Conservation (phyloP, 331 rosid genomes). For the Malus hybrid region DNA sequence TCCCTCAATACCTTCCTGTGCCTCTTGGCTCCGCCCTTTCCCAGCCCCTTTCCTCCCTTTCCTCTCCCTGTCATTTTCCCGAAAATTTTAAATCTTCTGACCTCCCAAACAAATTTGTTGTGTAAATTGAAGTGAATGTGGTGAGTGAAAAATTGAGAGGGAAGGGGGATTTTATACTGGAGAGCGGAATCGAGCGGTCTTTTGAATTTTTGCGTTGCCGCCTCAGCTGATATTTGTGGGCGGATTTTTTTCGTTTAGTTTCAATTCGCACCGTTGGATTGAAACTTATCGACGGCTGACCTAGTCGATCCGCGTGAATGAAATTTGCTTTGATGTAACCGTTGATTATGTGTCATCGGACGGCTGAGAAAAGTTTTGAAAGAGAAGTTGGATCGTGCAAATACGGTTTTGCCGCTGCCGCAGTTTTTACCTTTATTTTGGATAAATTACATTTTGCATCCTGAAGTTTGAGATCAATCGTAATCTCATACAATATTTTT, state of each 20-base stretch:
- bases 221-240: not conserved
- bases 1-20: conserved; percentile 15
- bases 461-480: too few relatives aligned
- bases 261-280: not conserved
- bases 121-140: not conserved
- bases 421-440: too few relatives aligned
- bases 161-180: not conserved
- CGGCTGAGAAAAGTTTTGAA: not conserved
- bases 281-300: not conserved
- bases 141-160: not conserved
- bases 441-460: too few relatives aligned
- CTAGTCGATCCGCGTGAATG: not conserved
- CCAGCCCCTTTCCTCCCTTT: conserved; percentile 14
- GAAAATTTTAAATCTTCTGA: not conserved
- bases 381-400: not conserved
- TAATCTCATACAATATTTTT: too few relatives aligned
- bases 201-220: not conserved
- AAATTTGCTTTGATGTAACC: not conserved
- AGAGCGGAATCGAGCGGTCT: not conserved
- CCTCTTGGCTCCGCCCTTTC: conserved; percentile 10
- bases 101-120: not conserved
- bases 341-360: not conserved
- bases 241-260: not conserved
- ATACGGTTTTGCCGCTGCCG: not conserved
- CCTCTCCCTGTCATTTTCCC: conserved; percentile 7